Conservation (phyloP, 768 basidiomycete genomes). For the Tricholoma flavovirens region DNA sequence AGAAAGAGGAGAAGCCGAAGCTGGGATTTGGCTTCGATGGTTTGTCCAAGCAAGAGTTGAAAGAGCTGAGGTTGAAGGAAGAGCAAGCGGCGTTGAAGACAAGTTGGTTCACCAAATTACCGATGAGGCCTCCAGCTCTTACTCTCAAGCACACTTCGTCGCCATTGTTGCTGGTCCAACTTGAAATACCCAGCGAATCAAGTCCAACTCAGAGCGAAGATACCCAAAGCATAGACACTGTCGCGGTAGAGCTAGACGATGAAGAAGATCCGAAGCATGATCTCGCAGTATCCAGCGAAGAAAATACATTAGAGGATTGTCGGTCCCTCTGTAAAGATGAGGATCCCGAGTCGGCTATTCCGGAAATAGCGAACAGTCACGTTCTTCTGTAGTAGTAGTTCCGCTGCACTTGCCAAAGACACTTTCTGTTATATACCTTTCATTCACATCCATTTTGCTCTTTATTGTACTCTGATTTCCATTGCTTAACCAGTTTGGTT, state of each 20-base stretch:
- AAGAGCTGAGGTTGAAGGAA: slow-evolving; percentile 10
- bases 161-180: neutral
- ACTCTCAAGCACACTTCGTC: slow-evolving; percentile 4
- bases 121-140: slow-evolving; percentile 15
- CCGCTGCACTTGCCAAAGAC: slow-evolving; percentile 1
- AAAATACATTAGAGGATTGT: neutral
- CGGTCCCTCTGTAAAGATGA: neutral
- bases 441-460: slow-evolving; percentile 1
- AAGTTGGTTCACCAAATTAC: slow-evolving; percentile 9
- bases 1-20: slow-evolving; percentile 8
- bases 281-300: neutral
- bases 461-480: neutral
- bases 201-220: neutral
- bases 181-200: neutral
- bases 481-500: neutral
- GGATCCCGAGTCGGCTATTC: neutral
- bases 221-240: neutral
- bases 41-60: slow-evolving; percentile 15
- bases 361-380: slow-evolving; percentile 1
- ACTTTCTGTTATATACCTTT: slow-evolving; percentile 6
- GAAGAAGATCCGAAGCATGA: neutral
- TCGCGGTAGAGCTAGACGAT: neutral
- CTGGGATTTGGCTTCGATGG: slow-evolving; percentile 18
- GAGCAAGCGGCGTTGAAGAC: slow-evolving; percentile 6
- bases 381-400: neutral